Evolutionary conservation across 202 grass and related monocot genomes (phyloP).

Genomic region (Carex sylvatica): DNA sequence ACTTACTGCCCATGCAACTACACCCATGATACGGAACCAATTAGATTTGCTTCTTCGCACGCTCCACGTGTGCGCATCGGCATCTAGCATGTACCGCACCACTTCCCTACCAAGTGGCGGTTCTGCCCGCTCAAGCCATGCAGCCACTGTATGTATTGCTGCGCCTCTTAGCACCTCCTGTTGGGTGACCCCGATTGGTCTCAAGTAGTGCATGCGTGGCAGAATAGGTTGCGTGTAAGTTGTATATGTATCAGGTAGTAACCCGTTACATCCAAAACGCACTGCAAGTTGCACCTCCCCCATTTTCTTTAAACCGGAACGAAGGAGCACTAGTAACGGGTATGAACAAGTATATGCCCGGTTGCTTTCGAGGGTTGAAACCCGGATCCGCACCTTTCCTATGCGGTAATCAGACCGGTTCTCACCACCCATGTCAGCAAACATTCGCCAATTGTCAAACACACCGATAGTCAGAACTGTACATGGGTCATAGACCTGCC

Average conservation of each 20-base stretch:
- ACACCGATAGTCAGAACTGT: slow-evolving; percentile 80
- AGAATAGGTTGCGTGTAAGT: slow-evolving; percentile 79
- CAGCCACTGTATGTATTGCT: slow-evolving; percentile 64
- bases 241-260: slow-evolving; percentile 74
- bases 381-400: slow-evolving; percentile 83
- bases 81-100: slow-evolving; percentile 78
- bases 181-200: slow-evolving; percentile 67
- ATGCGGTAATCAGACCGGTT: slow-evolving; percentile 77
- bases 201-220: slow-evolving; percentile 88
- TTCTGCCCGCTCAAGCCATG: slow-evolving; percentile 68
- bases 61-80: slow-evolving; percentile 77
- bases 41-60: slow-evolving; percentile 88
- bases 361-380: slow-evolving; percentile 91
- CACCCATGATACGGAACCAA: slow-evolving; percentile 96
- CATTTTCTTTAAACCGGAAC: slow-evolving; percentile 87
- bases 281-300: slow-evolving; percentile 96
- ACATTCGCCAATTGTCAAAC: slow-evolving; percentile 99
- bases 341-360: slow-evolving; percentile 63
- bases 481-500: slow-evolving; percentile 96
- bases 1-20: slow-evolving; percentile 84
- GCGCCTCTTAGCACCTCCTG: slow-evolving; percentile 76
- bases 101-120: slow-evolving; percentile 86
- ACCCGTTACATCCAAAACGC: slow-evolving; percentile 52
- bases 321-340: slow-evolving; percentile 74
- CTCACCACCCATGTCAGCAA: slow-evolving; percentile 37